Evolutionary conservation across 768 basidiomycete genomes (phyloP).

Genomic region (Pholiota conissans): DNA sequence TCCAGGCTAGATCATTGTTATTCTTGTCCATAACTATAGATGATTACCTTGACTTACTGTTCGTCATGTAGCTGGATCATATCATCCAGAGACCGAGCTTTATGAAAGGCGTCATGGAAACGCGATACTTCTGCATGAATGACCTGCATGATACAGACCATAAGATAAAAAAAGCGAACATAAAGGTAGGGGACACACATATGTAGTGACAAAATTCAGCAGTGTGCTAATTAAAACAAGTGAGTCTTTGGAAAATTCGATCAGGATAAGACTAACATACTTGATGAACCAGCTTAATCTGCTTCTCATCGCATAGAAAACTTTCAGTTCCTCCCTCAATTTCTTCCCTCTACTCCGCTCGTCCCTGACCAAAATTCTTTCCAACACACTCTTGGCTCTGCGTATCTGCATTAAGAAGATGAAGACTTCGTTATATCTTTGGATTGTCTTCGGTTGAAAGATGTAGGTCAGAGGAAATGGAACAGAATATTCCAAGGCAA

Average conservation of each 20-base stretch:
- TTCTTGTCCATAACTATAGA: constrained; percentile 1
- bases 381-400: constrained; percentile 69
- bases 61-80: constrained; percentile 69
- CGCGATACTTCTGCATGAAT: constrained; percentile 59
- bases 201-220: constrained; percentile 70
- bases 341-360: constrained; percentile 32
- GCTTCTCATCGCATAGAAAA: constrained; percentile 74
- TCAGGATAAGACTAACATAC: constrained; percentile 42
- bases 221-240: constrained; percentile 52
- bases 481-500: constrained; percentile 76
- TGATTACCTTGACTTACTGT: constrained; percentile 49
- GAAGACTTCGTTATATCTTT: constrained; percentile 67
- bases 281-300: constrained; percentile 85
- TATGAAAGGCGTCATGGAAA: constrained; percentile 57
- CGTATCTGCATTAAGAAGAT: constrained; percentile 72
- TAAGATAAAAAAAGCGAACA: not conserved
- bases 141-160: constrained; percentile 44
- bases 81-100: constrained; percentile 69
- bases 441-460: constrained; percentile 56
- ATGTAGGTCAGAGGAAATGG: constrained; percentile 84
- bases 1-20: constrained; percentile 45
- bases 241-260: not conserved
- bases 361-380: constrained; percentile 67
- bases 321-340: constrained; percentile 53
- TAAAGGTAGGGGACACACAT: constrained; percentile 46